Evolutionary conservation across 345 rosid species (phyloP).

Genomic region (Cardamine occulta): DNA sequence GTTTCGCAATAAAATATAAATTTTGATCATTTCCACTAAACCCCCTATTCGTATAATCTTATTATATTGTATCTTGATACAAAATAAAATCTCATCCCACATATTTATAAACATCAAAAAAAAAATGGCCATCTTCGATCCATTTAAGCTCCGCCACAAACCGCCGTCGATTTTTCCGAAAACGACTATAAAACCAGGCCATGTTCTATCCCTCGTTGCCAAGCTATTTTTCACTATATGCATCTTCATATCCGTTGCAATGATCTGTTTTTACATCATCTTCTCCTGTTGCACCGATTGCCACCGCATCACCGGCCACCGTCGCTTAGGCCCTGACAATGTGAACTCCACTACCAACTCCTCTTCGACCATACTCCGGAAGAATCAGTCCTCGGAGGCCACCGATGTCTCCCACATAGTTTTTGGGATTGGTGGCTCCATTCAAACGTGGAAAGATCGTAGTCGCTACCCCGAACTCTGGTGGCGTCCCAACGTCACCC

Average conservation of each 20-base stretch:
- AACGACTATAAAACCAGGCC: constrained; percentile 36
- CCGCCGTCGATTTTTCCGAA: constrained; percentile 42
- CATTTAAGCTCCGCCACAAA: constrained; percentile 38
- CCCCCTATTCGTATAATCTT: background rate
- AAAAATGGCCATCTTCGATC: constrained; percentile 39
- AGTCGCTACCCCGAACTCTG: constrained; percentile 67
- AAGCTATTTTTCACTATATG: constrained; percentile 52
- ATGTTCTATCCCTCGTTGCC: constrained; percentile 46
- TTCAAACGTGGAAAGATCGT: constrained; percentile 73
- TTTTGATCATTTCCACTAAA: background rate
- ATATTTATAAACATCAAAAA: background rate
- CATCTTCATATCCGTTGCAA: constrained; percentile 51
- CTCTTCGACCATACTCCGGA: background rate
- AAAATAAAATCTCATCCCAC: background rate
- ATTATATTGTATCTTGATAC: background rate
- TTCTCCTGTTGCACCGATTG: constrained; percentile 43
- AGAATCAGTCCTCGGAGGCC: constrained; percentile 19
- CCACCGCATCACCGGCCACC: constrained; percentile 31
- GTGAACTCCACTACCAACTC: constrained; percentile 48
- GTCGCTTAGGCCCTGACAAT: constrained; percentile 50
- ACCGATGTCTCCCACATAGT: constrained; percentile 67
- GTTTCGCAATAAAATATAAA: constrained; percentile 1
- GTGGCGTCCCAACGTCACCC: constrained; percentile 76
- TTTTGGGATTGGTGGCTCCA: constrained; percentile 86
- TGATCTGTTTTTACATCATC: constrained; percentile 51